Percentiles rank a stretch among this genome's conserved stretches.
Evolutionary conservation across 2,329 filamentous ascomycete species (phyloP).

Genomic region (Periglandula ipomoeae): DNA sequence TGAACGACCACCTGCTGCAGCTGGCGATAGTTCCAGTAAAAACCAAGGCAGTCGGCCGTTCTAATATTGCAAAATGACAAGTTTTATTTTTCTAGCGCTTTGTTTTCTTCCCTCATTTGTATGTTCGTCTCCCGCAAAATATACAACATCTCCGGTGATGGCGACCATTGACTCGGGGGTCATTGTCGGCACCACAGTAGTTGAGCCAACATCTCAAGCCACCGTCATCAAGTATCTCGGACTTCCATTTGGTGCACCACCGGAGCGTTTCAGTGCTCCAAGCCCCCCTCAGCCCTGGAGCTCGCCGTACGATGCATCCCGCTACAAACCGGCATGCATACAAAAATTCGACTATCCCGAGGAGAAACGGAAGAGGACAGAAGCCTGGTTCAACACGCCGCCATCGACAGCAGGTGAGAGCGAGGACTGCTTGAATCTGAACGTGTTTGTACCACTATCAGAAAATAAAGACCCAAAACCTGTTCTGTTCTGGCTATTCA

Average conservation of each 20-base stretch:
- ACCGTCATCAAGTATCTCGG: constrained; percentile 3
- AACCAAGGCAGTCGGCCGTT: too few species aligned
- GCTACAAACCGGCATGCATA: not conserved
- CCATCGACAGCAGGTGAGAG: not conserved
- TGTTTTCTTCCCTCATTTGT: too few species aligned
- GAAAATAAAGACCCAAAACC: not conserved
- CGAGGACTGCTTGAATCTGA: too few species aligned
- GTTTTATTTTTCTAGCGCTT: too few species aligned
- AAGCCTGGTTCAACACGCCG: constrained; percentile 1
- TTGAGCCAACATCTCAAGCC: not conserved
- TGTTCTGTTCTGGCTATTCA: constrained; percentile 5
- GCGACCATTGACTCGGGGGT: constrained; percentile 1
- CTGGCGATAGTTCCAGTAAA: too few species aligned
- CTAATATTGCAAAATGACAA: too few species aligned
- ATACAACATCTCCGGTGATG: not conserved
- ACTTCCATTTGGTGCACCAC: not conserved
- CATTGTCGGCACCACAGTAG: not conserved
- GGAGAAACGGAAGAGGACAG: not conserved
- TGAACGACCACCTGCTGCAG: too few species aligned
- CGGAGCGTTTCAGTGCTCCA: not conserved
- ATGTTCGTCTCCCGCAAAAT: too few species aligned
- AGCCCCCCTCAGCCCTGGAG: not conserved
- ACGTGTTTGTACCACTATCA: not conserved
- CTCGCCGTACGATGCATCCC: not conserved
- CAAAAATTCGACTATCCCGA: constrained; percentile 1